Evolutionary conservation across 2,329 filamentous ascomycete genomes (phyloP), one percentile per base, ranked within the genome.

Genomic region (Neoascochyta sp.): DNA sequence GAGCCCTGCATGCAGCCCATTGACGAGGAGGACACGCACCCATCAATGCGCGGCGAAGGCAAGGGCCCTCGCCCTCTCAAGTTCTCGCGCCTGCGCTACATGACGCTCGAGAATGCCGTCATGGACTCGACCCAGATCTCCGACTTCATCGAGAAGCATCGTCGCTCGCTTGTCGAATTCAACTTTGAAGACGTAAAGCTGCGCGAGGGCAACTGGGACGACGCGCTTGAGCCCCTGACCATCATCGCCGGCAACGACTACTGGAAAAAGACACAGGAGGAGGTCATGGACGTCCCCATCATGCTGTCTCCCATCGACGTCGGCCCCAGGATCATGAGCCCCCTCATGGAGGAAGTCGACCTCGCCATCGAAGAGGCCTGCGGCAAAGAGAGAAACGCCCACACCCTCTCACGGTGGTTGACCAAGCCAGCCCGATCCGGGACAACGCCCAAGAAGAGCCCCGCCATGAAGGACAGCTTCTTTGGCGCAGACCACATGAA

Each of bases 101-200:
- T 93, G 63, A 74, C 81, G 45, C 66, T 93, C 21, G 76, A 81
- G 46, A 93, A 93, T 54, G 74, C 78, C 8, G 70, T 75, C 18
- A 80, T 89, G 71, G 81, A 83, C 41, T 78, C 80, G 5, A 65
- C 71, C 2, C 85, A 92, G 60, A 75, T 93, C 36, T 74, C 78
- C 23, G 69, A 72, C 9, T 78, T 94, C 40, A 80, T 92, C 36
- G 64, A 70, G 27, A 66, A 69, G 9, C 86, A 94, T 63, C 74
- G 77, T 16, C 67, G 69, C 32, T 81, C 78, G 1, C 76, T 93
- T 24, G 73, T 75, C 42, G 83, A 90, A 53, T 86, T 90, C 53
- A 81, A 87, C 57, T 87, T 93, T 59, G 80, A 88, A 54, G 80
- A 85, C 41, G 80, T 89, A 11, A 70, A 75, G 16, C 73, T 94